Base-by-base conservation (phyloP, 306 rosid species). In the Calophaca sinica region DNA sequence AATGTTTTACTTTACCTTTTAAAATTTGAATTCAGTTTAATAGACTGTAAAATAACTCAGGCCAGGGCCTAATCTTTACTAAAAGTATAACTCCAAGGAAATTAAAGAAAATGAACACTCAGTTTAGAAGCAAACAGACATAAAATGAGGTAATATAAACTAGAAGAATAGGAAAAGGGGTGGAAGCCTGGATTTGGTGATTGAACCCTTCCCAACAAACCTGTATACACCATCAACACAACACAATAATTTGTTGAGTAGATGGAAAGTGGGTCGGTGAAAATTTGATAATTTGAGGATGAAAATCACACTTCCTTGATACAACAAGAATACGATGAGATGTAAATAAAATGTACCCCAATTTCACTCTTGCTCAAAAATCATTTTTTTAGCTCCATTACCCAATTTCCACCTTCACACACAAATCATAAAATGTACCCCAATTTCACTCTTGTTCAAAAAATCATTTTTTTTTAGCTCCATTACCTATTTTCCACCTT, bases 121-220 rank as follows among this genome's bases (percentile, higher is more conserved):
- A 52, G 8, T 26, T 52, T 14, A 6, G 31, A 5, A 6, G 29
- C 2, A 50, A 50, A 3, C n/a, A 59, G 45, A 5, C 48, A 42
- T 8, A 42, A 42, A 33, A 33, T 4, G 53, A 32, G 29, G 49
- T 42, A 76, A 66, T 2, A 57, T 29, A 7, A 72, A 8, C 46
- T 39, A 71, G 4, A 45, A 71, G 14, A 7, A 28, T 2, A 29
- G 6, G 45, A 20, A 77, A 45, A 55, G 10, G 0, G 3, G 6
- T 20, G 53, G 6, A 46, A 45, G 26, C 26, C 26, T 20, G 26
- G 26, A 20, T 20, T 20, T 0, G 59, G 50, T n/a, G 5, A 68
- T 7, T 15, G 8, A 68, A 58, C 69, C 62, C 7, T 57, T 68
- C 44, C 44, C 39, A 77, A 14, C 14, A 76, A 55, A 65, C 57